phyloP scores from a whole-genome alignment of 192 early-diverging fungal genomes.

The Backusella morwellensis region DNA sequence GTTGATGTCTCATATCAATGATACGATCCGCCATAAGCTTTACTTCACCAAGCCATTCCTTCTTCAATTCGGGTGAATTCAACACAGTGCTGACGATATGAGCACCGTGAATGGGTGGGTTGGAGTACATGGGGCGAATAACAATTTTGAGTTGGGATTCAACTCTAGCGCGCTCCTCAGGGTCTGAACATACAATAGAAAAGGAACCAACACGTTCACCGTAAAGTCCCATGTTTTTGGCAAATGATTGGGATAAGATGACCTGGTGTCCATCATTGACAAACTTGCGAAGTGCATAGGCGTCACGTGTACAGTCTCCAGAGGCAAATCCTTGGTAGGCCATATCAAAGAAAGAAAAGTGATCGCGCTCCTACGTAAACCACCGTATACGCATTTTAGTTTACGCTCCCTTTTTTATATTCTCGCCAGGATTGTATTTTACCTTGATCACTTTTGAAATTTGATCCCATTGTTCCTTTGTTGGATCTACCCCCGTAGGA shows the following conservation, averaged over 20 bases:
- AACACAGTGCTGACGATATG: conserved; percentile 92
- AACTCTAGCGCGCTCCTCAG: conserved; percentile 76
- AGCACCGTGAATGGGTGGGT: conserved; percentile 92
- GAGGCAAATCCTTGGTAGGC: conserved; percentile 99
- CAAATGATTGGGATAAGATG: conserved; percentile 92
- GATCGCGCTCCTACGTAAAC: conserved; percentile 51
- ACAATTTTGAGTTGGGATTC: conserved; percentile 94
- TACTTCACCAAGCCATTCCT: conserved; percentile 89
- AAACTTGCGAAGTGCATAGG: conserved; percentile 92
- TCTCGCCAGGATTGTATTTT: not conserved
- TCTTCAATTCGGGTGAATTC: conserved; percentile 62
- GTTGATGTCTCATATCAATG: conserved; percentile 77
- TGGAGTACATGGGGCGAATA: conserved; percentile 95
- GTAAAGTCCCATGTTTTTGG: conserved; percentile 99
- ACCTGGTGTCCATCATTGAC: conserved; percentile 76
- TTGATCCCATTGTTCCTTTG: conserved; percentile 85
- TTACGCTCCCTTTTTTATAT: not conserved
- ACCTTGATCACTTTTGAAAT: conserved; percentile 74
- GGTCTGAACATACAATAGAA: conserved; percentile 69
- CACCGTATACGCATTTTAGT: not conserved
- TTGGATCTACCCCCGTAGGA: conserved; percentile 98
- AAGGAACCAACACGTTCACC: conserved; percentile 95
- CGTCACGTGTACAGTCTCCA: conserved; percentile 83
- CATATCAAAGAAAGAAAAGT: conserved; percentile 97
- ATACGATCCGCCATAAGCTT: conserved; percentile 96